These are phyloP conservation scores for Sugiyamaella mastotermitis DNA, from an alignment of 805 yeast species.

Conservation along the genomic window DNA sequence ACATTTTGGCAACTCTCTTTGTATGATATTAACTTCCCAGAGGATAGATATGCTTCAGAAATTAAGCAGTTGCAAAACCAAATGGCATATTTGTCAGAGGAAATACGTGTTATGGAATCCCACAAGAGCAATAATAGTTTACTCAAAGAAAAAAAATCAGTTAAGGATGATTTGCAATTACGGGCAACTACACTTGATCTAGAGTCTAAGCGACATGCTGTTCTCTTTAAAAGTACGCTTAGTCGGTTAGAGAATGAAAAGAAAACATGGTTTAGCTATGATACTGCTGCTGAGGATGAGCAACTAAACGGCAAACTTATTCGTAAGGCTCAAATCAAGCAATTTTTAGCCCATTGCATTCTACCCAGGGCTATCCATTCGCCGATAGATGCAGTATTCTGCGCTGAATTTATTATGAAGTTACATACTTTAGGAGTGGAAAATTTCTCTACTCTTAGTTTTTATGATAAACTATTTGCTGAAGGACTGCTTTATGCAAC, in stretches of 20 bases:
- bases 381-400: constrained; percentile 72
- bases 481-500: constrained; percentile 48
- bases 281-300: constrained; percentile 1
- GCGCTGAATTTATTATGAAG: constrained; percentile 53
- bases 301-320: constrained; percentile 5
- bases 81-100: constrained; percentile 38
- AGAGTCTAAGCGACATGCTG: constrained; percentile 42
- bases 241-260: constrained; percentile 28
- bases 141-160: constrained; percentile 1
- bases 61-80: constrained; percentile 59
- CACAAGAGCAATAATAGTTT: constrained; percentile 2
- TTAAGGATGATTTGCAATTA: constrained; percentile 4
- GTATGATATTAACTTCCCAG: constrained; percentile 60
- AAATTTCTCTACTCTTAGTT: constrained; percentile 34
- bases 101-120: constrained; percentile 84
- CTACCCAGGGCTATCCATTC: constrained; percentile 76
- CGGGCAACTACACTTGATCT: constrained; percentile 11
- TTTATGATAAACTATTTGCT: constrained; percentile 44
- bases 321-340: constrained; percentile 17
- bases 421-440: constrained; percentile 38
- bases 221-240: constrained; percentile 32
- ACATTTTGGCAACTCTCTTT: constrained; percentile 71
- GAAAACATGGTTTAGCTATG: constrained; percentile 25
- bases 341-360: constrained; percentile 57
- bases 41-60: constrained; percentile 41